These are phyloP conservation scores for Phytomonas sp. DNA, from an alignment of 208 protist species.

Conservation along the genomic window DNA sequence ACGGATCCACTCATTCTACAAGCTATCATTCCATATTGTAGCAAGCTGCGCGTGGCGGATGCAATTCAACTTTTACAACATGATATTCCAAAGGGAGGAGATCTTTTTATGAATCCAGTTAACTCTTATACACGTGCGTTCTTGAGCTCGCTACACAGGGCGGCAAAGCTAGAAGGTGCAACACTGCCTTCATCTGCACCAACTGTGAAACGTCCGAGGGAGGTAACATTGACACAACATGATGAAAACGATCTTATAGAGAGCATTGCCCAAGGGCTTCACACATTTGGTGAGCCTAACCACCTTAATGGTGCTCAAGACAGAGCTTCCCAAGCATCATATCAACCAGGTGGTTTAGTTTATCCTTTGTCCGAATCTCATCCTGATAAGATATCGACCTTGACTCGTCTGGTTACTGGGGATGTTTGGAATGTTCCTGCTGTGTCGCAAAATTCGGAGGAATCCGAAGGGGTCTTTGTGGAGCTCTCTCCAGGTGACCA, in stretches of 20 bases:
- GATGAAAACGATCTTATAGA: constrained; percentile 33
- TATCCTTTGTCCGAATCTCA: background rate
- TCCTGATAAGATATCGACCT: constrained; percentile 23
- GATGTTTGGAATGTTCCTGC: constrained; percentile 67
- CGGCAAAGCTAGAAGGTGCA: constrained; percentile 56
- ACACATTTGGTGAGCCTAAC: background rate
- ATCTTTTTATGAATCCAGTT: constrained; percentile 35
- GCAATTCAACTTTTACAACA: constrained; percentile 45
- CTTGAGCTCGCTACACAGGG: constrained; percentile 48
- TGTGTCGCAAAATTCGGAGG: constrained; percentile 8
- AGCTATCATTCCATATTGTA: constrained; percentile 57
- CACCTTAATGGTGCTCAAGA: background rate
- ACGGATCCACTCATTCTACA: constrained; percentile 68
- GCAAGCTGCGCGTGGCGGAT: constrained; percentile 49
- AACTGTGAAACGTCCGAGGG: constrained; percentile 11
- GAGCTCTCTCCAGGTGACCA: constrained; percentile 13
- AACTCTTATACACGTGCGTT: constrained; percentile 55
- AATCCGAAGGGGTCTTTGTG: constrained; percentile 15
- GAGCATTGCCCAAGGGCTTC: constrained; percentile 25
- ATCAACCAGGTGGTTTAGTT: background rate
- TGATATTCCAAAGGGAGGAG: constrained; percentile 18
- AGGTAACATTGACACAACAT: constrained; percentile 2
- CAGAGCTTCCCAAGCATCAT: background rate
- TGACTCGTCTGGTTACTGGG: constrained; percentile 37
- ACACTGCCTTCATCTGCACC: constrained; percentile 7